phyloP scores from a whole-genome alignment of 148 eudicot species.

The Cornus controversa region DNA sequence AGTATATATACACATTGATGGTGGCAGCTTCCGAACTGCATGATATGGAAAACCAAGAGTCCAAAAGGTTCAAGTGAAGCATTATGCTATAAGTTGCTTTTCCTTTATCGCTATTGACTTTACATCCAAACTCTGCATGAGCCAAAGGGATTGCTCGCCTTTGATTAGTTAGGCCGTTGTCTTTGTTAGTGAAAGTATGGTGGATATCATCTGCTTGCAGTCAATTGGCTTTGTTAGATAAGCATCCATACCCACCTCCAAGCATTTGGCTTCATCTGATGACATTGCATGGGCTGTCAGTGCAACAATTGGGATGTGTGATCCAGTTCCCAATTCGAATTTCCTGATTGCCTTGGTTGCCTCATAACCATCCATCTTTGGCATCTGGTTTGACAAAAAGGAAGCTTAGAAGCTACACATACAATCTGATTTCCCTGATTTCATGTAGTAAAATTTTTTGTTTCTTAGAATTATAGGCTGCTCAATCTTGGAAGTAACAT shows the following conservation, averaged over 20 bases:
- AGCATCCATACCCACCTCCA: slow-evolving; percentile 98
- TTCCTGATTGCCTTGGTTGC: slow-evolving; percentile 88
- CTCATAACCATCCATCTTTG: slow-evolving; percentile 98
- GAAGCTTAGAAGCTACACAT: neutral
- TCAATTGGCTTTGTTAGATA: slow-evolving; percentile 91
- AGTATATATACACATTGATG: neutral
- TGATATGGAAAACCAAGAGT: neutral
- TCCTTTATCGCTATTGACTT: neutral
- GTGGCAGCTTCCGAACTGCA: neutral
- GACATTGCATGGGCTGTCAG: slow-evolving; percentile 98
- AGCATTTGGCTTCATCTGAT: slow-evolving; percentile 86
- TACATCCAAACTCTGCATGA: neutral
- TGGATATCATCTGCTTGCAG: slow-evolving; percentile 79
- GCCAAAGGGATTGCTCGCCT: neutral
- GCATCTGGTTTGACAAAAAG: slow-evolving; percentile 63
- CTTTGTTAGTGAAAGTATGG: slow-evolving; percentile 80
- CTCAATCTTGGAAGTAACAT: neutral
- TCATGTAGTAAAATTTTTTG: neutral
- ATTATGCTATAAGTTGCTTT: neutral
- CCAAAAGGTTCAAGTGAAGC: neutral
- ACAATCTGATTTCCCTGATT: slow-evolving; percentile 2
- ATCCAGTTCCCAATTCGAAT: slow-evolving; percentile 46
- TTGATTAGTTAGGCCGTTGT: slow-evolving; percentile 19
- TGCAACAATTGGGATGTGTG: slow-evolving; percentile 86
- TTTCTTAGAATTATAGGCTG: neutral